Percentiles rank a stretch among this genome's conserved stretches.
Conservation (phyloP, 2,329 filamentous ascomycete genomes). For the Epichloe festucae region DNA sequence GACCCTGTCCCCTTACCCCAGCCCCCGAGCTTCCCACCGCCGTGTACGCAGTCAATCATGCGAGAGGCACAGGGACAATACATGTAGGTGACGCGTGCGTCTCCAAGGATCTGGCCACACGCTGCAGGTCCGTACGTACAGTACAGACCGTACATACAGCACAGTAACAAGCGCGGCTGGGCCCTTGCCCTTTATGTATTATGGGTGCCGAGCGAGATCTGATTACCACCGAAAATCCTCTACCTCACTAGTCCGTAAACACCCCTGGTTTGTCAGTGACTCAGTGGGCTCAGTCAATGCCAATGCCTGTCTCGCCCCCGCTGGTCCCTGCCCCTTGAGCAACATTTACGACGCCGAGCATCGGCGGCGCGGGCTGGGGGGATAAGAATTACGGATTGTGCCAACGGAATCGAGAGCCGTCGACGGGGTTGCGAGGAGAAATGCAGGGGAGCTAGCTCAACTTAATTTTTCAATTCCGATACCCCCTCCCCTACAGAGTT, state of each 20-base stretch:
- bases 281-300: neutral
- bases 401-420: too few species aligned
- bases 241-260: conserved; percentile 1
- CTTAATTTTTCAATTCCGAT: neutral
- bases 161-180: neutral
- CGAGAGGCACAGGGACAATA: too few species aligned
- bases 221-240: conserved; percentile 8
- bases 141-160: neutral
- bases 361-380: too few species aligned
- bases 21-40: neutral
- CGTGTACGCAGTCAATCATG: too few species aligned
- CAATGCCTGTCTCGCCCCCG: neutral
- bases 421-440: too few species aligned
- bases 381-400: too few species aligned
- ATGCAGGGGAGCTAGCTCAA: neutral
- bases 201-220: conserved; percentile 4
- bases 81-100: too few species aligned
- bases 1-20: too few species aligned
- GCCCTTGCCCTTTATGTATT: neutral
- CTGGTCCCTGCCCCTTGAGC: too few species aligned
- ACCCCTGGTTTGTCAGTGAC: neutral
- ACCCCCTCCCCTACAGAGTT: too few species aligned
- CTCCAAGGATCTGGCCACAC: conserved; percentile 6
- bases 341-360: too few species aligned
- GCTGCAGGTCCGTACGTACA: conserved; percentile 8